These are phyloP conservation scores for Cryphonectria naterciae DNA, from an alignment of 2,329 filamentous ascomycete species.

Conservation along the genomic window DNA sequence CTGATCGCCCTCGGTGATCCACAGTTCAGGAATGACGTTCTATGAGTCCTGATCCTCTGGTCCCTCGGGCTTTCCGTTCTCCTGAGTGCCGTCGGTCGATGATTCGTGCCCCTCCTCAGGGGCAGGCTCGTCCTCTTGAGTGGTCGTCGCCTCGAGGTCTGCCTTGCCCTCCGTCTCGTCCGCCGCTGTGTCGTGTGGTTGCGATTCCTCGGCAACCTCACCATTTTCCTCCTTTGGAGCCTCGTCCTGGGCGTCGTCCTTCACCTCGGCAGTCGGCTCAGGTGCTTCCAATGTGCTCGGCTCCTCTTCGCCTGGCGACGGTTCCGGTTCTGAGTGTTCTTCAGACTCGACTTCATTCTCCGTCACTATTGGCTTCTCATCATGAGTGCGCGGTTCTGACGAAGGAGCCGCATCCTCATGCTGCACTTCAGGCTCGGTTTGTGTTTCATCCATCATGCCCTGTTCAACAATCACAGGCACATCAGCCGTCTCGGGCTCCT, in stretches of 20 bases:
- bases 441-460: slow-evolving; percentile 27
- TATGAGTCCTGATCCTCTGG: slow-evolving; percentile 16
- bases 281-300: slow-evolving; percentile 4
- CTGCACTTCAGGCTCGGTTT: background rate
- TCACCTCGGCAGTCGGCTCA: background rate
- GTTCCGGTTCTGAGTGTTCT: slow-evolving; percentile 17
- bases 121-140: slow-evolving; percentile 26
- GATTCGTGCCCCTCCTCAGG: background rate
- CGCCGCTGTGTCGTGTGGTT: slow-evolving; percentile 4
- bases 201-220: slow-evolving; percentile 7
- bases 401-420: slow-evolving; percentile 36
- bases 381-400: background rate
- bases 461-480: slow-evolving; percentile 49
- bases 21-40: background rate
- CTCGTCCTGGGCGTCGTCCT: slow-evolving; percentile 7
- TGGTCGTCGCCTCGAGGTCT: slow-evolving; percentile 22
- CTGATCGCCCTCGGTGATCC: background rate
- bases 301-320: slow-evolving; percentile 32
- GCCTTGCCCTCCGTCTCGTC: slow-evolving; percentile 30
- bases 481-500: slow-evolving; percentile 42
- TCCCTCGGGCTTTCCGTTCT: slow-evolving; percentile 9
- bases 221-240: slow-evolving; percentile 5
- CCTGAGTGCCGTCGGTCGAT: slow-evolving; percentile 11
- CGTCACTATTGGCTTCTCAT: slow-evolving; percentile 6
- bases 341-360: slow-evolving; percentile 36